phyloP scores from a whole-genome alignment of 371 early-diverging fungal species.

The Lichtheimia ornata region DNA sequence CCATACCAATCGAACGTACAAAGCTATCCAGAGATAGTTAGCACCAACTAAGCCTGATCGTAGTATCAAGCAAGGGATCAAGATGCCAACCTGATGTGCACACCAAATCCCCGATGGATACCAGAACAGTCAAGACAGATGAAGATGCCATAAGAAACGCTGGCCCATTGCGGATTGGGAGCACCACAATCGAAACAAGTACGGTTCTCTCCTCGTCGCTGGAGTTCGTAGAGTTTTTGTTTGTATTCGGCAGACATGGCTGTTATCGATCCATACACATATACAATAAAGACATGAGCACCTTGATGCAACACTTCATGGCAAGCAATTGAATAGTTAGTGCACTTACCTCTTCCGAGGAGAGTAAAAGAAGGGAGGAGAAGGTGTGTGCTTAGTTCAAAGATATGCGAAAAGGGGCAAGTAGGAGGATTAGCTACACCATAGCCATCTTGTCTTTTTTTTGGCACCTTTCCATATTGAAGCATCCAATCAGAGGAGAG shows the following conservation, averaged over 20 bases:
- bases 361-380: not conserved
- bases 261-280: not conserved
- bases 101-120: conserved; percentile 91
- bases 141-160: conserved; percentile 93
- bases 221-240: conserved; percentile 69
- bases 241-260: conserved; percentile 64
- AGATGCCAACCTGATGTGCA: conserved; percentile 76
- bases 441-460: too few relatives aligned
- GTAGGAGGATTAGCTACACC: too few relatives aligned
- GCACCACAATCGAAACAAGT: conserved; percentile 84
- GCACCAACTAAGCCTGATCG: too few relatives aligned
- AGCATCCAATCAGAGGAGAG: too few relatives aligned
- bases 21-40: conserved; percentile 56
- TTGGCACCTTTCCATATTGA: too few relatives aligned
- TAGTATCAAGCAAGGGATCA: too few relatives aligned
- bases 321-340: too few relatives aligned
- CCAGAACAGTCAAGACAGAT: conserved; percentile 98
- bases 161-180: conserved; percentile 93
- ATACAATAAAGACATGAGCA: not conserved
- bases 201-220: conserved; percentile 72
- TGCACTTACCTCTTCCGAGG: not conserved
- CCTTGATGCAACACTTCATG: too few relatives aligned
- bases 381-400: conserved; percentile 1
- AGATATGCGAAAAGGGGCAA: too few relatives aligned
- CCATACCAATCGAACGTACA: conserved; percentile 98